These are phyloP conservation scores for Globomyces pollinis-pini DNA, from an alignment of 192 early-diverging fungal genomes.

Conservation along the genomic window DNA sequence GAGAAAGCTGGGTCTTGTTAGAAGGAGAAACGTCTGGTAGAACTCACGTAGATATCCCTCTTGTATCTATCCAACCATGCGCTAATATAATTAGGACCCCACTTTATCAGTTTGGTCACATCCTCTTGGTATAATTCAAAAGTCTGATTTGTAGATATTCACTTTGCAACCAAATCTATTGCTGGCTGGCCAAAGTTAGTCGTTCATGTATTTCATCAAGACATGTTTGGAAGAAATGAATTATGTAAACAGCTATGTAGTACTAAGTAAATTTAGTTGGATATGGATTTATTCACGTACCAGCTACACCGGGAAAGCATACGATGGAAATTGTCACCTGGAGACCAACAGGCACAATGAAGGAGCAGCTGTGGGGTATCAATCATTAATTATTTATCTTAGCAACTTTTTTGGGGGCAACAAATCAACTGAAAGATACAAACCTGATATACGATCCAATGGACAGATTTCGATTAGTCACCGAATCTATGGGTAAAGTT, in stretches of 20 bases:
- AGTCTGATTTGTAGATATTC: conserved; percentile 29
- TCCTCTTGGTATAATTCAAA: conserved; percentile 37
- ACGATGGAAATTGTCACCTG: conserved; percentile 39
- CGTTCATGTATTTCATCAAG: conserved; percentile 44
- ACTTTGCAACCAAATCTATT: conserved; percentile 44
- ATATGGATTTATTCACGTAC: conserved; percentile 47
- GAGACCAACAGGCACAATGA: conserved; percentile 36
- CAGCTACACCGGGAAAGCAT: conserved; percentile 44
- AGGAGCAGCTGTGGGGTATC: conserved; percentile 40
- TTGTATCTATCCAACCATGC: conserved; percentile 8
- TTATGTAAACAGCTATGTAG: conserved; percentile 39
- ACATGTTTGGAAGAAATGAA: conserved; percentile 45
- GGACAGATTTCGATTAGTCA: conserved; percentile 43
- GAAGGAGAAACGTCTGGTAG: conserved; percentile 36
- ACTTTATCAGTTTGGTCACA: conserved; percentile 41
- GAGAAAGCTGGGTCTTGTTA: conserved; percentile 37
- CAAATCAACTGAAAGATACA: conserved; percentile 37
- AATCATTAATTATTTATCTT: not conserved
- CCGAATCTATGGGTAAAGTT: conserved; percentile 46
- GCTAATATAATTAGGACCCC: conserved; percentile 40
- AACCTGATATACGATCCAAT: conserved; percentile 40
- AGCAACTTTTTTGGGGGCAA: conserved; percentile 44
- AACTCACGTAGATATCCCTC: conserved; percentile 44
- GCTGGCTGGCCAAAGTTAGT: conserved; percentile 50
- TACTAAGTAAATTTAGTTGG: conserved; percentile 30